Conservation (phyloP, 139 green algal genomes). For the Tetradesmus lagerheimii region DNA sequence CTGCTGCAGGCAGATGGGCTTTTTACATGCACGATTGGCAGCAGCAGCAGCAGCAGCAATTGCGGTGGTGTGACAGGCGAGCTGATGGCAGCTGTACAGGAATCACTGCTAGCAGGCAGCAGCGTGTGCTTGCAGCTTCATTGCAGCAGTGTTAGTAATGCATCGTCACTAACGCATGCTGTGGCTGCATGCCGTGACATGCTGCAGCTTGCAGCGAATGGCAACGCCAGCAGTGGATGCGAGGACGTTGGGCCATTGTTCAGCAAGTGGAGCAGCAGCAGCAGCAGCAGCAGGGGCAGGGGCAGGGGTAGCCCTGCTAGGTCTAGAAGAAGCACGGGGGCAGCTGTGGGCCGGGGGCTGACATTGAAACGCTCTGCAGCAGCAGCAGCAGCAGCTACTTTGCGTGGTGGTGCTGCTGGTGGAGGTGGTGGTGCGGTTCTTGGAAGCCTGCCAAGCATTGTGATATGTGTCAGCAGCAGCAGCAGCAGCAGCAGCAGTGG, state of each 20-base stretch:
- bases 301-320: not conserved
- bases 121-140: constrained; percentile 26
- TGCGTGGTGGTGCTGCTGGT: not conserved
- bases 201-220: not conserved
- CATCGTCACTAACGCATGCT: not conserved
- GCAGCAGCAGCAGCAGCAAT: not conserved
- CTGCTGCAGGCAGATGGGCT: not conserved
- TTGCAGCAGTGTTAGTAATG: not conserved
- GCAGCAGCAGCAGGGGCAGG: not conserved
- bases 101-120: not conserved
- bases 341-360: not conserved
- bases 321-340: not conserved
- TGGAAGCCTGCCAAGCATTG: not conserved
- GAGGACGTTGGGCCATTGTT: not conserved
- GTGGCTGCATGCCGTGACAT: not conserved
- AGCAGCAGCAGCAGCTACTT: not conserved
- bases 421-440: not conserved
- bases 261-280: not conserved
- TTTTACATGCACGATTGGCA: not conserved
- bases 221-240: not conserved
- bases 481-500: not conserved
- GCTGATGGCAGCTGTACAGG: not conserved
- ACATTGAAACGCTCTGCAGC: not conserved
- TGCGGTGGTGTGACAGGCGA: not conserved
- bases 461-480: not conserved